phyloP scores from a whole-genome alignment of 2,329 filamentous ascomycete species.

The Domatiomyces catenatus region DNA sequence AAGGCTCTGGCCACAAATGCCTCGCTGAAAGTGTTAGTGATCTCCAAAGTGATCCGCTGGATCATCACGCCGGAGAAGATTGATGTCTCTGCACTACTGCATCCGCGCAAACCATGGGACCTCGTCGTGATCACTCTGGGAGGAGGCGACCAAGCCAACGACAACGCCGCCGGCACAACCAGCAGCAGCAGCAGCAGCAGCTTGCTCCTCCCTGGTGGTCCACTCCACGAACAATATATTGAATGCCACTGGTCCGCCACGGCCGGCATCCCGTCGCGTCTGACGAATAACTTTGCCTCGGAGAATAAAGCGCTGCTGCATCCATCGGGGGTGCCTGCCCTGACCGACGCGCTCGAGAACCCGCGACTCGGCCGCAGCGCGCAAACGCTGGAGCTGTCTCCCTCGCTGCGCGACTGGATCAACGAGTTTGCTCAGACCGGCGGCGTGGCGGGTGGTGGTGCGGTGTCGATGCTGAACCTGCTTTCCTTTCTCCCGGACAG shows the following conservation, averaged over 20 bases:
- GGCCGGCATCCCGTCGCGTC: constrained; percentile 24
- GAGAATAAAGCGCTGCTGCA: constrained; percentile 10
- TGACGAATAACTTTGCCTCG: constrained; percentile 17
- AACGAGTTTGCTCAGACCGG: constrained; percentile 18
- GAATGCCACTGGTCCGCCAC: constrained; percentile 20
- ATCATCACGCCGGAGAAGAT: constrained; percentile 23
- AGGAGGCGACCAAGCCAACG: constrained; percentile 1
- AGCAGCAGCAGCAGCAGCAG: too few species aligned
- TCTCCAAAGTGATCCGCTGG: constrained; percentile 24
- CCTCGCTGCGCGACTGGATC: constrained; percentile 39
- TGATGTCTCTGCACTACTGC: constrained; percentile 19
- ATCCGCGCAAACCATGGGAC: constrained; percentile 20
- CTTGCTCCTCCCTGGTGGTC: too few species aligned
- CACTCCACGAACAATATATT: constrained; percentile 2
- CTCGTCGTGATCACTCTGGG: constrained; percentile 23
- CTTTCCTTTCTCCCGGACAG: constrained; percentile 40
- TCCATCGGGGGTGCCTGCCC: constrained; percentile 17
- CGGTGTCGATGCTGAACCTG: constrained; percentile 50
- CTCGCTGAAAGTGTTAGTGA: constrained; percentile 20
- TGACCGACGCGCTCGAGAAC: constrained; percentile 24
- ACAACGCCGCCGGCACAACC: constrained; percentile 2
- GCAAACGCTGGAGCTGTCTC: constrained; percentile 41
- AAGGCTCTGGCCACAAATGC: constrained; percentile 14
- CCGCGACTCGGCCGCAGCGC: constrained; percentile 20
- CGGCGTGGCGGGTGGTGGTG: constrained; percentile 22